Conservation (phyloP, 768 basidiomycete genomes). For the Termitomyces eurrhizus region DNA sequence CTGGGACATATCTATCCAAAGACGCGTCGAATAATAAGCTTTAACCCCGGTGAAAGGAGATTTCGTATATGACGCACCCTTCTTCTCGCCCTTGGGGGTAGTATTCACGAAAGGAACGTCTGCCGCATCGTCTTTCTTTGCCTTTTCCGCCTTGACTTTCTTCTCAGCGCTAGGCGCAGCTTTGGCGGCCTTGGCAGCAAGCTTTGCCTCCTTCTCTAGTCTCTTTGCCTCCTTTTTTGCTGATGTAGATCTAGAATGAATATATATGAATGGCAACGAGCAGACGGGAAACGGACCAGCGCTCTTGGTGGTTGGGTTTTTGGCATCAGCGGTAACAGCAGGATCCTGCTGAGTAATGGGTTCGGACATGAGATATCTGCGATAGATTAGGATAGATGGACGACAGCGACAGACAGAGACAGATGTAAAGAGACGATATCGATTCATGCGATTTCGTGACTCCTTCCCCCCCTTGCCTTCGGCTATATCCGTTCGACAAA, state of each 20-base stretch:
- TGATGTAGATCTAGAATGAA: slow-evolving; percentile 18
- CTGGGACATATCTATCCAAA: slow-evolving; percentile 64
- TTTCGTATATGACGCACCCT: slow-evolving; percentile 51
- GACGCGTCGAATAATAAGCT: neutral
- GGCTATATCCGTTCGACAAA: slow-evolving; percentile 16
- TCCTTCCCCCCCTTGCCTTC: slow-evolving; percentile 6
- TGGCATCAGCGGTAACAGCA: slow-evolving; percentile 20
- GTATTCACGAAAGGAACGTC: slow-evolving; percentile 81
- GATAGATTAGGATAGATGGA: slow-evolving; percentile 5
- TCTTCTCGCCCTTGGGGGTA: slow-evolving; percentile 90
- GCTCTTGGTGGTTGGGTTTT: slow-evolving; percentile 38
- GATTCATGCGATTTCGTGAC: slow-evolving; percentile 16
- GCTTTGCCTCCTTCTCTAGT: slow-evolving; percentile 74
- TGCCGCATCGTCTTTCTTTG: slow-evolving; percentile 64
- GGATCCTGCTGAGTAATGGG: slow-evolving; percentile 4
- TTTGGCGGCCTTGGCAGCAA: slow-evolving; percentile 65
- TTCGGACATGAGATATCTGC: slow-evolving; percentile 10
- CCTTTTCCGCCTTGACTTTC: slow-evolving; percentile 72
- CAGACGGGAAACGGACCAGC: slow-evolving; percentile 25
- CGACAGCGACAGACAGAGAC: neutral
- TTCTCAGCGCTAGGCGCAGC: slow-evolving; percentile 50
- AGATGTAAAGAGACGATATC: slow-evolving; percentile 15
- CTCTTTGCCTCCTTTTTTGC: slow-evolving; percentile 87
- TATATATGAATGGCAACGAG: neutral
- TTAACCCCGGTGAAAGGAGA: neutral